Base-by-base conservation (phyloP, 2,329 filamentous ascomycete genomes). In the Elsinoe fawcettii region DNA sequence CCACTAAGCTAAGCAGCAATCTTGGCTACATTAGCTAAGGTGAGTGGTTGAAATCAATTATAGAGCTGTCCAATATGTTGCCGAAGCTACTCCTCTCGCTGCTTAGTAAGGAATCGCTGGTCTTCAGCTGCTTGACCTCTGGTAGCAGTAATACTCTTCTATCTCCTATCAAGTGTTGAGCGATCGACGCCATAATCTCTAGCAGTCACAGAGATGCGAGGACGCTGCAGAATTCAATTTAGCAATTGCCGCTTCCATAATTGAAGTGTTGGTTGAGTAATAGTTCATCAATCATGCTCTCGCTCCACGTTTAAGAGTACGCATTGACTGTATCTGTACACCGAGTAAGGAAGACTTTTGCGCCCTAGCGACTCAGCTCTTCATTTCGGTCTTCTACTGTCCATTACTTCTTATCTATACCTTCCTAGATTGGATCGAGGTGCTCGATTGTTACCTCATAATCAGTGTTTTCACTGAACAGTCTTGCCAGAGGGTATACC, bases 241-340 rank as follows among this genome's bases (percentile, higher is more conserved):
- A 32, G 47, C 47, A 32, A 51, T 51, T 51, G 47, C 47, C 20
- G 47, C 47, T 32, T 51, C 47, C 14, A 51, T 51, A 51, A 27
- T 27, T 34, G 27, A 8, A 20, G 27, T 51, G 20, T 14, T 51
- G 47, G 14, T 51, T 32, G 27, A 51, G 47, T 32, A 32, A 51
- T 51, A 34, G 47, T n/a, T 32, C 8, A 51, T 51, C 18, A 20
- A 51, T 34, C 47, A 51, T 51, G 25, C 25, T 51, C 27, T 12
- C 32, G 32, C 20, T 51, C 32, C 27, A 34, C 9, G 11, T 32
- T 34, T 9, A 27, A 51, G 27, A 32, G 47, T 51, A 27, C 34
- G 47, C 47, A 51, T 34, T 32, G 12, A 51, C 25, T 51, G 47
- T 23, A 12, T 32, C 27, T 51, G 14, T 51, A 27, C 47, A 51